These are phyloP conservation scores for Trapa bicornis DNA, from an alignment of 345 rosid species.

Conservation along the genomic window DNA sequence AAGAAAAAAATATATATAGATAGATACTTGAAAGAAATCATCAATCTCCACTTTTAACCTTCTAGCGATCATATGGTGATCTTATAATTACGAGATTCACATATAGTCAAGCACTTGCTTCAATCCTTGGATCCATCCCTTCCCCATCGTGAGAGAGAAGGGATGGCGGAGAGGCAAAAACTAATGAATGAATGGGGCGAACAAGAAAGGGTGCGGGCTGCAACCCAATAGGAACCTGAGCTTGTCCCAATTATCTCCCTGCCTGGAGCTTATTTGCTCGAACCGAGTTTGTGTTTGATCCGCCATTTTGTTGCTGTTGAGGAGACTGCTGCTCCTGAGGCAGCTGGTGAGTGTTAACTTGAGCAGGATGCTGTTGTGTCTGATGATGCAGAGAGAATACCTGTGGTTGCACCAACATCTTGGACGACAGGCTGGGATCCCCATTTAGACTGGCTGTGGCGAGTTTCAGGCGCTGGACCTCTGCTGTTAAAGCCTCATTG, in stretches of 20 bases:
- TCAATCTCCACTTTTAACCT: background rate
- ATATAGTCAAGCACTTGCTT: background rate
- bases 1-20: no score
- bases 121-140: background rate
- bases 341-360: background rate
- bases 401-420: conserved; percentile 31
- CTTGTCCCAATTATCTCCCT: background rate
- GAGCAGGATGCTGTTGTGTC: conserved; percentile 20
- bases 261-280: background rate
- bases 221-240: background rate
- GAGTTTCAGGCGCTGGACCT: conserved; percentile 46
- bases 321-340: background rate
- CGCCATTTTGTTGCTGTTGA: background rate
- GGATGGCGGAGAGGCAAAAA: background rate
- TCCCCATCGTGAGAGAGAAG: background rate
- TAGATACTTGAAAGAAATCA: background rate
- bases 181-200: background rate
- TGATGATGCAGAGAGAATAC: conserved; percentile 21
- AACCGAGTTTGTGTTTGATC: background rate
- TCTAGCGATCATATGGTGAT: background rate
- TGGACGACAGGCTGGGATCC: conserved; percentile 28
- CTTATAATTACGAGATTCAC: background rate
- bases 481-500: conserved; percentile 43
- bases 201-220: background rate
- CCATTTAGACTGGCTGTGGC: conserved; percentile 31